Conservation (phyloP, 345 rosid genomes). For the Carallia pectinifolia region DNA sequence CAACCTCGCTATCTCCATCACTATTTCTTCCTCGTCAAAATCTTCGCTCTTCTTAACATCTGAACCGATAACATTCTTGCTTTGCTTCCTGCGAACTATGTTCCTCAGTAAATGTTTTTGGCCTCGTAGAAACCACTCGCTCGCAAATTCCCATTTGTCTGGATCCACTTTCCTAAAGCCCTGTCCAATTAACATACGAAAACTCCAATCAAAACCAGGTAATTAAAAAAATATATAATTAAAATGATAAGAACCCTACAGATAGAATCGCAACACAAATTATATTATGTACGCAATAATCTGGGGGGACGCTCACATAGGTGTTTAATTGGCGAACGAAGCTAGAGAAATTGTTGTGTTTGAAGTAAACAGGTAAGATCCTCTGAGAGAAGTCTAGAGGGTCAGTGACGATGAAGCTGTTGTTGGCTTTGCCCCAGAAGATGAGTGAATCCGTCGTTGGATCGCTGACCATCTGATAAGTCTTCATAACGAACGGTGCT, state of each 20-base stretch:
- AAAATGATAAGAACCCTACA: too few relatives aligned
- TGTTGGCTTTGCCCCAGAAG: slow-evolving; percentile 26
- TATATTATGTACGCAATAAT: background rate
- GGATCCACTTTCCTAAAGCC: slow-evolving; percentile 35
- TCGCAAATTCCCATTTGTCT: slow-evolving; percentile 37
- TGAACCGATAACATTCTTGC: background rate
- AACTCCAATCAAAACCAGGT: background rate
- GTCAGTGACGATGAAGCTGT: slow-evolving; percentile 30
- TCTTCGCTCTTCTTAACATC: slow-evolving; percentile 23
- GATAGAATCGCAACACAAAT: too few relatives aligned
- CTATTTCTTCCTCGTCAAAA: slow-evolving; percentile 63
- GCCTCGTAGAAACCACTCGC: slow-evolving; percentile 28
- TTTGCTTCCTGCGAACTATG: slow-evolving; percentile 25
- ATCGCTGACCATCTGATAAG: slow-evolving; percentile 30
- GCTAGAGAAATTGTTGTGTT: slow-evolving; percentile 35
- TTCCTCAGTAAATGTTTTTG: slow-evolving; percentile 25
- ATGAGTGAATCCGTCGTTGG: slow-evolving; percentile 20
- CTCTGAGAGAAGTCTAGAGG: slow-evolving; percentile 26
- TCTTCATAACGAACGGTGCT: slow-evolving; percentile 28
- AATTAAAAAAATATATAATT: background rate
- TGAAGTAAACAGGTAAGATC: slow-evolving; percentile 28
- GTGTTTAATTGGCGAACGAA: slow-evolving; percentile 33
- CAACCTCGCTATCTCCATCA: slow-evolving; percentile 63
- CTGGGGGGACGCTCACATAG: slow-evolving; percentile 16
- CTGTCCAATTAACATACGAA: slow-evolving; percentile 5